Evolutionary conservation across 1,139 yeast genomes (phyloP), one percentile per base, ranked within the genome.

Genomic region (Suhomyces bokatorum): DNA sequence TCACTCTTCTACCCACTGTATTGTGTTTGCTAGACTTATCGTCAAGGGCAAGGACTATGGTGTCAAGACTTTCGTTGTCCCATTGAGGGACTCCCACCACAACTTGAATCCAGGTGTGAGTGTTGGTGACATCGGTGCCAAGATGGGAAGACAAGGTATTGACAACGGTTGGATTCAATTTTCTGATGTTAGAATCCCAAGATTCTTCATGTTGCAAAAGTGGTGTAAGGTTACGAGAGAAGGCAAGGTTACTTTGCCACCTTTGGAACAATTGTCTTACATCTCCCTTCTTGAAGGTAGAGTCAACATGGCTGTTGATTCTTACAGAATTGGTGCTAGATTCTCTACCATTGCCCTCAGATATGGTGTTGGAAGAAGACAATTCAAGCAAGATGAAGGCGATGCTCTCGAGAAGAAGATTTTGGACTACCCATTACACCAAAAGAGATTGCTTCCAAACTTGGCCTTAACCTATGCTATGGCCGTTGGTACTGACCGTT

Each of bases 111-210:
- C 95, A 14, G 97, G 97, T 57, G 74, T 90, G 48, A 70, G 89
- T 34, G 77, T 88, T 50, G 97, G 97, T 54, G 97, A 90, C 64
- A 87, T 90, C 63, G 97, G 97, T 51, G 82, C 88, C 52, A 90
- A 90, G 69, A 89, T 89, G 96, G 97, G 97, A 45, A 80, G 90
- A 60, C 88, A 83, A 57, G 91, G 90, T 54, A 83, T 85, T 54
- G 97, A 90, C 65, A 90, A 90, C 62, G 97, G 97, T 49, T 89
- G 96, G 96, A 87, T 90, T 60, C 96, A 88, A 67, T 90, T 87
- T 66, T 74, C 87, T 46, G 74, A 80, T 54, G 97, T 89, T 42
- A 78, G 85, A 51, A 84, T 90, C 52, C 97, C 97, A 44, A 78
- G 93, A 53, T 85, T 78, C 64, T 86, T 77, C 66, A 82, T 90